Evolutionary conservation across 352 stramenopile species (phyloP).

Genomic region (Phytopythium montanum): DNA sequence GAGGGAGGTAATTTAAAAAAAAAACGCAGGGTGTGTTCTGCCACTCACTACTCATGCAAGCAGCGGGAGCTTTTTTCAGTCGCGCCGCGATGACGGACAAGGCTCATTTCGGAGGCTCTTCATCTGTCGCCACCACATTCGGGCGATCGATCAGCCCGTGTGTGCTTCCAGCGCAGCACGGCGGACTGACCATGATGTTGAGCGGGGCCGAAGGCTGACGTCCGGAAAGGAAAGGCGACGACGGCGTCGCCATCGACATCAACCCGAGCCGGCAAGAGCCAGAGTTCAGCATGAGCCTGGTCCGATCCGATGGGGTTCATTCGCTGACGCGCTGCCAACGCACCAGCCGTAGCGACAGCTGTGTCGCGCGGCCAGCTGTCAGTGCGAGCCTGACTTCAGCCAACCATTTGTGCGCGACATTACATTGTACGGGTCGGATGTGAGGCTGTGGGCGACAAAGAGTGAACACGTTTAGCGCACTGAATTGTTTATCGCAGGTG

Average conservation of each 20-base stretch:
- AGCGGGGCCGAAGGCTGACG: neutral
- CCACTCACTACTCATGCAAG: neutral
- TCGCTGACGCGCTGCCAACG: neutral
- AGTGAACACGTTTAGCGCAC: neutral
- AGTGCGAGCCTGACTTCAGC: neutral
- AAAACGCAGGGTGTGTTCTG: no score
- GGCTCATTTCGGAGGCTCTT: neutral
- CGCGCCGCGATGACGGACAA: neutral
- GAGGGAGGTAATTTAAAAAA: no score
- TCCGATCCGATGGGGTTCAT: neutral
- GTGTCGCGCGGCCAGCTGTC: neutral
- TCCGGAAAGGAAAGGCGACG: neutral
- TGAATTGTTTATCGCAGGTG: neutral
- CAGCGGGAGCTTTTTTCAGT: neutral
- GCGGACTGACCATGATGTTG: neutral
- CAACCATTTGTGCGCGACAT: neutral
- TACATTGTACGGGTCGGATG: no score
- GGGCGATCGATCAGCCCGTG: neutral
- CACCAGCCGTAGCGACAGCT: neutral
- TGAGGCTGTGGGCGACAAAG: no score
- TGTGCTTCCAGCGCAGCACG: neutral
- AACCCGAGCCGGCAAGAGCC: neutral
- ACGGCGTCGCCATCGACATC: no score
- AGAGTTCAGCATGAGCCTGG: conserved; percentile 1
- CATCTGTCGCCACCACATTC: neutral